phyloP scores from a whole-genome alignment of 768 basidiomycete genomes.

The Trichaptum fuscoviolaceum region DNA sequence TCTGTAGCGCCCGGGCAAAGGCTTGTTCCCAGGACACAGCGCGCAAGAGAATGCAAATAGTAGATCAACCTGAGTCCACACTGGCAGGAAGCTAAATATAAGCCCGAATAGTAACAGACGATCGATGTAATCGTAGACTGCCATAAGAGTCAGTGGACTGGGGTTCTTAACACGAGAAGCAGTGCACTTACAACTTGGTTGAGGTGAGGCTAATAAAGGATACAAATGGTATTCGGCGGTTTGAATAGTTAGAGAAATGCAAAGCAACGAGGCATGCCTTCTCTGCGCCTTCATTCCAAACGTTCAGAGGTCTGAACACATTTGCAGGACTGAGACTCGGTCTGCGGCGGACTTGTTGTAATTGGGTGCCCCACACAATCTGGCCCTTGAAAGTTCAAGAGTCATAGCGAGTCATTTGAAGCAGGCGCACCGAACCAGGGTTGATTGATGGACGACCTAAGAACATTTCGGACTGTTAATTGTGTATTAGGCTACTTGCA shows the following conservation, averaged over 20 bases:
- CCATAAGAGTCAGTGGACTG: too few species aligned
- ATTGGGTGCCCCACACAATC: not conserved
- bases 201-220: not conserved
- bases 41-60: not conserved
- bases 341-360: not conserved
- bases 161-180: too few species aligned
- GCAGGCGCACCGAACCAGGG: not conserved
- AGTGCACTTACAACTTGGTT: too few species aligned
- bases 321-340: not conserved
- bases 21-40: not conserved
- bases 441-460: not conserved
- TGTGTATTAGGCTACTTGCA: not conserved
- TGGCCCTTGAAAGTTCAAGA: too few species aligned
- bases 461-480: not conserved
- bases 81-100: not conserved
- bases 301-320: not conserved
- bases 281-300: not conserved
- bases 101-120: too few species aligned
- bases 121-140: too few species aligned
- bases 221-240: not conserved
- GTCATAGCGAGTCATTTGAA: not conserved
- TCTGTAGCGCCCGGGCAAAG: not conserved
- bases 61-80: not conserved
- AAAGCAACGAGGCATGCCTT: not conserved
- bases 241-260: not conserved